Conservation (phyloP, 192 early-diverging fungal species). For the Chytriomyces sp. region DNA sequence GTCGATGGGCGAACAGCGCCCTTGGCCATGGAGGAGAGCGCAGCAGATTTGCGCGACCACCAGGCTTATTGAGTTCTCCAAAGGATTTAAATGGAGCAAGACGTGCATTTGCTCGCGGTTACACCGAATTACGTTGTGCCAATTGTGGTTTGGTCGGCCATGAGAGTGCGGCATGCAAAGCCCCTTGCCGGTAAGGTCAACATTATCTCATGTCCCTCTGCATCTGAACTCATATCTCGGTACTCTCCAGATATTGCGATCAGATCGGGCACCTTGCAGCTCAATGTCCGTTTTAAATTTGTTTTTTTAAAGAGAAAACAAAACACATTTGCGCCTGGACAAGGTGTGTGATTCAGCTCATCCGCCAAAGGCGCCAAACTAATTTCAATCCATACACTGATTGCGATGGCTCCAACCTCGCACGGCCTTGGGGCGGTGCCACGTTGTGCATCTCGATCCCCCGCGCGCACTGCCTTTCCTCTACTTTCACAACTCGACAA, state of each 20-base stretch:
- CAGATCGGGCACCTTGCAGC: slow-evolving; percentile 23
- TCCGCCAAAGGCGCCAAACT: no score
- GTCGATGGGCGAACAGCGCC: background rate
- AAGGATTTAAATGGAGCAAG: background rate
- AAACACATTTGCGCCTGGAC: no score
- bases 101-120: slow-evolving; percentile 14
- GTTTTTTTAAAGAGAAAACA: no score
- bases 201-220: background rate
- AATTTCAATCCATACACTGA: no score
- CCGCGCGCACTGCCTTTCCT: no score
- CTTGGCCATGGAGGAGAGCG: slow-evolving; percentile 16
- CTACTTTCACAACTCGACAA: no score
- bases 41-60: background rate
- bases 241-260: slow-evolving; percentile 5
- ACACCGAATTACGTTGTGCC: slow-evolving; percentile 4
- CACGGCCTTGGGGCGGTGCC: no score
- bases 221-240: background rate
- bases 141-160: slow-evolving; percentile 24
- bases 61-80: slow-evolving; percentile 2
- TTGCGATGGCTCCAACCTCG: no score
- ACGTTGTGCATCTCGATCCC: no score
- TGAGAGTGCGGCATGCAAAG: background rate
- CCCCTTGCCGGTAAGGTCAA: slow-evolving; percentile 15
- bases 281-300: slow-evolving; percentile 22
- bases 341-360: no score